Evolutionary conservation across 306 rosid genomes (phyloP), one percentile per base, ranked within the genome.

Genomic region (Cicer chorassanicum): DNA sequence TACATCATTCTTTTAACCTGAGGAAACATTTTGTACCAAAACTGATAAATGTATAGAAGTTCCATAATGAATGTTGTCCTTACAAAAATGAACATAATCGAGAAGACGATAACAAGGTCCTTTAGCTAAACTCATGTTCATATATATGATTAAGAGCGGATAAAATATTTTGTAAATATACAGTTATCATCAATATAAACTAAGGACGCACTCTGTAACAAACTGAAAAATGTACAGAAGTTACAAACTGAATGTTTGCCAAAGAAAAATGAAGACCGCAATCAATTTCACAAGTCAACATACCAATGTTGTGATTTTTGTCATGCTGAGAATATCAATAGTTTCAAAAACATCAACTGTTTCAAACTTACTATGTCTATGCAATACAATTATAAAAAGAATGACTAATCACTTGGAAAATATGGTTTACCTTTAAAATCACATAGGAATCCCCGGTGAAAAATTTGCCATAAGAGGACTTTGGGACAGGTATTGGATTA

Each of bases 361-460:
- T 73, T 51, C 54, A 3, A 62, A 65, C 18, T 44, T 43, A 65
- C 55, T 57, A 55, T 59, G 21, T 48, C 53, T 53, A 49, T 43
- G 55, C 29, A 69, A 75, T 48, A 49, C 73, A 42, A 55, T 42
- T 29, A 79, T 34, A 64, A 38, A 71, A 49, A 75, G 29, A 65
- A 73, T 54, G 53, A 67, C 15, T 24, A 65, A 57, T 42, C 49
- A 60, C 29, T 62, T 42, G 54, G 65, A 68, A 55, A 64, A 69
- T 39, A 60, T 78, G 11, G 74, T 82, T 89, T 85, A 89, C 99
- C 89, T 95, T 95, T 74, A 95, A 75, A 77, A 95, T 78, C 76
- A 95, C 81, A 68, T 95, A 95, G 36, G 98, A 92, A 83, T 95
- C 99, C 21, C 99, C 98, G 0, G 86, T 89, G 83, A 82, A 92